A percentile compares a stretch with the other conserved stretches of the same genome.
phyloP scores from a whole-genome alignment of 257 asterid genomes.

The Jacaranda copaia region DNA sequence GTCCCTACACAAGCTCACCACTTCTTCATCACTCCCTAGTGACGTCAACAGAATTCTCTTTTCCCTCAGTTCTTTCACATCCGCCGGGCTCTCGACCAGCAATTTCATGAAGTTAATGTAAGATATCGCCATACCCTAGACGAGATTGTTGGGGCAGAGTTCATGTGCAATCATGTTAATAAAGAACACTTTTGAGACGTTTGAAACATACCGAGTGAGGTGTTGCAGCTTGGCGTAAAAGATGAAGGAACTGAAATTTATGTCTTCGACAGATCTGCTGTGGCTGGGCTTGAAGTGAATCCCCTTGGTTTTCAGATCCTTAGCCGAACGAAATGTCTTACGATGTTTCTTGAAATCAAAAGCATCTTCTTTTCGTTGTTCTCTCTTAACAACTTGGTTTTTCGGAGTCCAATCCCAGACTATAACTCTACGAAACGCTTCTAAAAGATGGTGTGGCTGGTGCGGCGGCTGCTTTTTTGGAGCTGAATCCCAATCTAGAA shows the following conservation, averaged over 20 bases:
- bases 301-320: conserved; percentile 43
- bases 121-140: not conserved
- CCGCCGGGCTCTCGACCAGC: conserved; percentile 26
- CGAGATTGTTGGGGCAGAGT: not conserved
- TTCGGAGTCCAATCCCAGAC: not conserved
- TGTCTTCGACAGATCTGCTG: not conserved
- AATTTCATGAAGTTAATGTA: conserved; percentile 45
- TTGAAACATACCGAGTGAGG: conserved; percentile 9
- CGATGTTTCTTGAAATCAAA: not conserved
- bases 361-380: not conserved
- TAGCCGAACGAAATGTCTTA: conserved; percentile 21
- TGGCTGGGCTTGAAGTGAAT: conserved; percentile 25
- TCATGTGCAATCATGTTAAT: conserved; percentile 45
- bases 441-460: too few species aligned
- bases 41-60: conserved; percentile 27
- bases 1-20: conserved; percentile 18
- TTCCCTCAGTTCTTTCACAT: conserved; percentile 44
- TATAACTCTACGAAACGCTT: too few species aligned
- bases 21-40: conserved; percentile 41
- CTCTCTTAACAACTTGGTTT: too few species aligned
- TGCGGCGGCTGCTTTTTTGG: too few species aligned
- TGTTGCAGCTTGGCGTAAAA: conserved; percentile 24
- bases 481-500: not conserved
- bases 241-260: conserved; percentile 16
- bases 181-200: not conserved